These are phyloP conservation scores for Spergularia bocconei DNA, from an alignment of 148 eudicot genomes.

Conservation along the genomic window DNA sequence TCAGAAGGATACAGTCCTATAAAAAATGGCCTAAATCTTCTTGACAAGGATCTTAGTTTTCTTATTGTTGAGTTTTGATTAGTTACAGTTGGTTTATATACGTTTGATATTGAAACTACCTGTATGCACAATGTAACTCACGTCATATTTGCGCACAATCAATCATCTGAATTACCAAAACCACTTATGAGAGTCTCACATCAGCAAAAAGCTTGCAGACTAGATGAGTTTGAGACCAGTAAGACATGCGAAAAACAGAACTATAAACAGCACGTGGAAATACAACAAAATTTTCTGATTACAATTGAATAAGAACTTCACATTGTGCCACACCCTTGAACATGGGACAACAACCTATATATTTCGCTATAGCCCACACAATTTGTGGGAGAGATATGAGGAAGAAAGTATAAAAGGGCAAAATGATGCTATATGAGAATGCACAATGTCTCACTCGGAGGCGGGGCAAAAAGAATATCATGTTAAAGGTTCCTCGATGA, in stretches of 20 bases:
- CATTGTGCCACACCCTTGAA: slow-evolving; percentile 1
- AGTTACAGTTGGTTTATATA: too few relatives aligned
- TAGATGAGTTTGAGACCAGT: neutral
- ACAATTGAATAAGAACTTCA: slow-evolving; percentile 19
- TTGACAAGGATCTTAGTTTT: too few relatives aligned
- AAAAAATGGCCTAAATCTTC: too few relatives aligned
- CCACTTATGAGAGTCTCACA: neutral
- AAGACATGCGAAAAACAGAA: neutral
- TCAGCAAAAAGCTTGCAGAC: neutral
- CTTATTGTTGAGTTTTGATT: too few relatives aligned
- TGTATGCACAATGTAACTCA: too few relatives aligned
- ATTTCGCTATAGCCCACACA: slow-evolving; percentile 14
- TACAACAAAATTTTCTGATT: slow-evolving; percentile 11
- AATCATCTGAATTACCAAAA: neutral
- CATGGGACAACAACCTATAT: slow-evolving; percentile 17
- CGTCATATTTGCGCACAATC: neutral
- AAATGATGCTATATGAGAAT: slow-evolving; percentile 22
- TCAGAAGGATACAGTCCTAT: too few relatives aligned
- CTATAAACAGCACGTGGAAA: neutral
- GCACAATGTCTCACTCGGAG: slow-evolving; percentile 4
- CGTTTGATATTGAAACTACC: too few relatives aligned
- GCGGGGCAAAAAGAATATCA: slow-evolving; percentile 13
- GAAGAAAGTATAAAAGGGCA: neutral
- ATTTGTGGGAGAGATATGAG: neutral
- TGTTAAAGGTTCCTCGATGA: slow-evolving; percentile 8